These are phyloP conservation scores for Cystobasidium tubakii DNA, from an alignment of 768 basidiomycete genomes.

Conservation along the genomic window DNA sequence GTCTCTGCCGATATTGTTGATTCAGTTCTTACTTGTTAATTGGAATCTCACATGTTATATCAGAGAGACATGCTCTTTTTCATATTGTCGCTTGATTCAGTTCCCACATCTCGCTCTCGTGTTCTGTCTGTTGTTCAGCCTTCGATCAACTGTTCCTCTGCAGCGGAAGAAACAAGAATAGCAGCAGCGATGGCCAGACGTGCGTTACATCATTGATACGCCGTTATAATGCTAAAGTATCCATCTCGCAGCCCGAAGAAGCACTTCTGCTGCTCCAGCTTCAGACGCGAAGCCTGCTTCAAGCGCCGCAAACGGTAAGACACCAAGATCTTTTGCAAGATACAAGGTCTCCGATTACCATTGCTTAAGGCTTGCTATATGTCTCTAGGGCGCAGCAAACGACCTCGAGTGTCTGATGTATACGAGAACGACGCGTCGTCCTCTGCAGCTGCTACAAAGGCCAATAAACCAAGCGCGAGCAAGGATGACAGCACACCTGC, in stretches of 20 bases:
- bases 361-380: neutral
- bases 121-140: neutral
- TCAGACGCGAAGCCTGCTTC: neutral
- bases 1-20: too few species aligned
- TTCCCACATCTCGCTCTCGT: neutral
- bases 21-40: too few species aligned
- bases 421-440: neutral
- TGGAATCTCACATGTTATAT: too few species aligned
- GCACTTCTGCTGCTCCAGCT: slow-evolving; percentile 11
- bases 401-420: slow-evolving; percentile 27
- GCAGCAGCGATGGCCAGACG: neutral
- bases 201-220: neutral
- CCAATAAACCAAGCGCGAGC: neutral
- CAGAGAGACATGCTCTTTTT: too few species aligned
- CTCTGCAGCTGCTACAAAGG: neutral
- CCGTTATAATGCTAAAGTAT: neutral
- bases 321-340: neutral
- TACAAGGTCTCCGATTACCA: neutral
- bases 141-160: neutral
- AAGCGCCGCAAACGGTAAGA: slow-evolving; percentile 4
- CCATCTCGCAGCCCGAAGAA: neutral
- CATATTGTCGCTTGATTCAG: too few species aligned
- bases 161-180: slow-evolving; percentile 9
- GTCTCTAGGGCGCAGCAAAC: slow-evolving; percentile 2
- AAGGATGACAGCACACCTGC: slow-evolving; percentile 1